These are phyloP conservation scores for Apiospora kogelbergensis DNA, from an alignment of 2,329 filamentous ascomycete species.

Conservation along the genomic window DNA sequence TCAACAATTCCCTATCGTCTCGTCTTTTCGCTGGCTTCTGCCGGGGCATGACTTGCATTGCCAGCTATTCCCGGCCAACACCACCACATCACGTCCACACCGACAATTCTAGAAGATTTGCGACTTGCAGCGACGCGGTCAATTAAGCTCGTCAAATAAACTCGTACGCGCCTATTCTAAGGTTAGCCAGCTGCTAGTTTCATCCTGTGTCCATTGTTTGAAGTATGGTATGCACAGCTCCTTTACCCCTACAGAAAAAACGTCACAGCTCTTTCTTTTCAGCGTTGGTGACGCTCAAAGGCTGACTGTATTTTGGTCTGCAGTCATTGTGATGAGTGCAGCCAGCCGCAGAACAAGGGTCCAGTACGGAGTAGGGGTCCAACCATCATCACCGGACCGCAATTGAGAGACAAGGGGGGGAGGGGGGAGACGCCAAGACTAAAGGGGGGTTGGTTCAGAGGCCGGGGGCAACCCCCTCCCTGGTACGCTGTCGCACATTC, in stretches of 20 bases:
- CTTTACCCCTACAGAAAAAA: neutral
- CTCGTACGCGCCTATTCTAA: neutral
- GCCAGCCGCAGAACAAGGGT: slow-evolving; percentile 9
- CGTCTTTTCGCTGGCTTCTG: neutral
- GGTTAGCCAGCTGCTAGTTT: neutral
- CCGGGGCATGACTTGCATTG: neutral
- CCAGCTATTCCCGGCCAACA: too few relatives aligned
- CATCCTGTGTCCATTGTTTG: neutral
- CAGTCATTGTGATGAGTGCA: neutral
- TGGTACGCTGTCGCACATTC: neutral
- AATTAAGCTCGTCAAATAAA: neutral
- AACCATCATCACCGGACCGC: neutral
- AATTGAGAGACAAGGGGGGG: neutral
- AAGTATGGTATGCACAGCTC: neutral
- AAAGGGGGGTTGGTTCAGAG: neutral
- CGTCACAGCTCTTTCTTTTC: neutral
- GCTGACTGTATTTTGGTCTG: neutral
- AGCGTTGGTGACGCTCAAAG: neutral
- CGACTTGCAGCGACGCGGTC: neutral
- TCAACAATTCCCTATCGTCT: neutral
- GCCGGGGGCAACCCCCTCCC: neutral
- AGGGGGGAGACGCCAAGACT: neutral
- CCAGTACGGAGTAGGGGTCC: slow-evolving; percentile 9
- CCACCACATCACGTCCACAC: neutral
- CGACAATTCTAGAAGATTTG: neutral